Evolutionary conservation across 1,284 basidiomycete genomes (phyloP).

Genomic region (Phellinidium pouzarii): DNA sequence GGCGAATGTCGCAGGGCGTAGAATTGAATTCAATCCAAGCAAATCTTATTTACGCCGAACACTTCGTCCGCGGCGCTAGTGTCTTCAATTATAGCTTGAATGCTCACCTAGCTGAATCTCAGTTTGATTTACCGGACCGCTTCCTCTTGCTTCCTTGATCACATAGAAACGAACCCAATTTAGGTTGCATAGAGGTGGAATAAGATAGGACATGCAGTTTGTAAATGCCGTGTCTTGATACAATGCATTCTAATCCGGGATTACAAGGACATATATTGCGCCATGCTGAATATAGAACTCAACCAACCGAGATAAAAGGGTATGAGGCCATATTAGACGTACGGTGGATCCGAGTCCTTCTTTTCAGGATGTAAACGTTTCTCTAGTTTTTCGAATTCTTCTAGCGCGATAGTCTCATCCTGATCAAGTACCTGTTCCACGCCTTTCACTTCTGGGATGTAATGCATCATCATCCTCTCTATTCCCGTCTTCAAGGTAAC

Average conservation of each 20-base stretch:
- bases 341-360: slow-evolving; percentile 33
- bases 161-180: no score
- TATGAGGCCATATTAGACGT: slow-evolving; percentile 23
- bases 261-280: slow-evolving; percentile 60
- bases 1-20: no score
- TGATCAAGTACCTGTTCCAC: slow-evolving; percentile 94
- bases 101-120: no score
- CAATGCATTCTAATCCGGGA: background rate
- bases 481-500: slow-evolving; percentile 96
- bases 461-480: slow-evolving; percentile 99
- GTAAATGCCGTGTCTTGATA: no score
- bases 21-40: no score
- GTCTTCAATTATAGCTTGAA: no score
- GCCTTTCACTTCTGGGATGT: slow-evolving; percentile 95
- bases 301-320: slow-evolving; percentile 13
- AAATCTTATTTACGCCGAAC: no score
- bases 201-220: background rate
- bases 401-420: slow-evolving; percentile 83
- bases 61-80: no score
- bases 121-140: no score
- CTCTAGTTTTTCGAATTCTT: slow-evolving; percentile 93
- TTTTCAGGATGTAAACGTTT: slow-evolving; percentile 51
- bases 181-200: background rate
- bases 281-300: slow-evolving; percentile 45
- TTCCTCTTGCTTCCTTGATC: no score